Conservation (phyloP, 345 rosid genomes). For the Ceriops decandra region DNA sequence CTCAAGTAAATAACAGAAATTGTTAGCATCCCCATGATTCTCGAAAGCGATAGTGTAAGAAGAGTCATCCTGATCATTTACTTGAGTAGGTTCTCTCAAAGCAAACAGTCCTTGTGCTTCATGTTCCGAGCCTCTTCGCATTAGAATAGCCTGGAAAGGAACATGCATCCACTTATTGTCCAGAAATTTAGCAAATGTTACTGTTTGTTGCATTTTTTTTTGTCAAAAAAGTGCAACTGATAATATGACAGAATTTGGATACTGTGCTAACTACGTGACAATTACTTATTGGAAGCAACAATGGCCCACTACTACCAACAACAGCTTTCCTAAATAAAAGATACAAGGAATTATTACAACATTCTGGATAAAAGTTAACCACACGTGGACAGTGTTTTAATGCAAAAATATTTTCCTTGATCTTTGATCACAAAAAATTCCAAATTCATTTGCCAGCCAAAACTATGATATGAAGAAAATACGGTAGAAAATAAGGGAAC, state of each 20-base stretch:
- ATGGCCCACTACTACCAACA: too few species aligned
- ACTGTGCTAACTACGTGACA: too few species aligned
- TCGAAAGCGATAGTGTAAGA: slow-evolving; percentile 63
- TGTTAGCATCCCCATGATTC: slow-evolving; percentile 71
- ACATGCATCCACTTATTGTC: slow-evolving; percentile 2
- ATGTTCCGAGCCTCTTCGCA: slow-evolving; percentile 51
- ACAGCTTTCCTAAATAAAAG: too few species aligned
- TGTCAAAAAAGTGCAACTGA: too few species aligned
- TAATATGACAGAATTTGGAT: too few species aligned
- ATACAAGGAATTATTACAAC: not conserved
- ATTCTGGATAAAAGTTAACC: not conserved
- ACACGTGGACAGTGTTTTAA: too few species aligned
- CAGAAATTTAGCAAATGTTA: not conserved
- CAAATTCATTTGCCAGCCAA: not conserved
- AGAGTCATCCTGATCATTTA: slow-evolving; percentile 23
- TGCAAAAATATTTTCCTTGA: too few species aligned
- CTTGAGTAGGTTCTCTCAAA: slow-evolving; percentile 30
- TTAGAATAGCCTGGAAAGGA: slow-evolving; percentile 52
- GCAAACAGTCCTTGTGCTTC: slow-evolving; percentile 54
- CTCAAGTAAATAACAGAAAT: slow-evolving; percentile 69
- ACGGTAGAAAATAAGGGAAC: not conserved
- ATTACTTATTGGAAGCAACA: too few species aligned
- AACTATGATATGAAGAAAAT: not conserved
- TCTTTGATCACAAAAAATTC: too few species aligned
- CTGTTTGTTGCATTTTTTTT: too few species aligned